A percentile compares a stretch with the other conserved stretches of the same genome.
Conservation (phyloP, 148 eudicot species). For the Diospyros kaki region DNA sequence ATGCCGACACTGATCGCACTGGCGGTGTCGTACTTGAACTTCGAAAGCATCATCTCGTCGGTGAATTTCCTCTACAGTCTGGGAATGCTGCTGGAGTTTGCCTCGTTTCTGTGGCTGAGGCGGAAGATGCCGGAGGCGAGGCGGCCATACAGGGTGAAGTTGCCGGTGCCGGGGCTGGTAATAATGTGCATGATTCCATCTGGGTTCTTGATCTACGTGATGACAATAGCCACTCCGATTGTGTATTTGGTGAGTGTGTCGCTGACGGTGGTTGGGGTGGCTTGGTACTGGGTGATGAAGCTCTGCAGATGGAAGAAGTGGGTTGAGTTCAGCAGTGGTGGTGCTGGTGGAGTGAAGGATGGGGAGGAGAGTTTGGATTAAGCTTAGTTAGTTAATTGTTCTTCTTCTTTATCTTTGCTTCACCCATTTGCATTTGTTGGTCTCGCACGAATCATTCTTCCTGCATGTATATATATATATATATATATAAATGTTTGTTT, state of each 20-base stretch:
- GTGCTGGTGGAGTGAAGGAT: constrained; percentile 25
- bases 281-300: constrained; percentile 43
- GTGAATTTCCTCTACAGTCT: constrained; percentile 60
- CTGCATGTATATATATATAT: too few relatives aligned
- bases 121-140: constrained; percentile 32
- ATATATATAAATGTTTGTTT: too few relatives aligned
- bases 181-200: constrained; percentile 57
- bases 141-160: constrained; percentile 47
- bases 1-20: constrained; percentile 34
- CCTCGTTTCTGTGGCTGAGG: constrained; percentile 51
- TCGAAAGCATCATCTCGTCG: constrained; percentile 39
- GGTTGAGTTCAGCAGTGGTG: constrained; percentile 30
- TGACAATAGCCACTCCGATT: constrained; percentile 47
- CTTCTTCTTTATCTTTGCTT: too few relatives aligned
- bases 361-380: too few relatives aligned
- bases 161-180: constrained; percentile 30
- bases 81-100: constrained; percentile 56
- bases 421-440: too few relatives aligned
- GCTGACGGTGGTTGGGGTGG: constrained; percentile 47
- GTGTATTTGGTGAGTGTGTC: constrained; percentile 50
- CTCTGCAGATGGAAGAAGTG: constrained; percentile 36
- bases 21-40: constrained; percentile 38
- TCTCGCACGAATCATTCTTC: too few relatives aligned
- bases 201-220: constrained; percentile 46
- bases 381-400: too few relatives aligned